Conservation (phyloP, 768 basidiomycete species). For the Hirschioporus abietinus region DNA sequence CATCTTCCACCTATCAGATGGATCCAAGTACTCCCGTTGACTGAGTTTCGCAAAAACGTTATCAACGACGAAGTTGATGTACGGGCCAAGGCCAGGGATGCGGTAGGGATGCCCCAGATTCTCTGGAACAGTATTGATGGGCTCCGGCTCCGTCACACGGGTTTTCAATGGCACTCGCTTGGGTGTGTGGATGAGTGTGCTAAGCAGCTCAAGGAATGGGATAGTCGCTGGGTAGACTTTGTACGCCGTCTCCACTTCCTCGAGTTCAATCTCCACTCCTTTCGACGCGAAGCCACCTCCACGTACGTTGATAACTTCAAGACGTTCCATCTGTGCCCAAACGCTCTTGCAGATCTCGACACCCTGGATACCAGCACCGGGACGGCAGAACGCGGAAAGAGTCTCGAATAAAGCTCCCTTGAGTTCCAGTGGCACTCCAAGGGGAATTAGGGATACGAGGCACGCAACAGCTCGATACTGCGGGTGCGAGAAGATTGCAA, state of each 20-base stretch:
- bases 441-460: slow-evolving; percentile 69
- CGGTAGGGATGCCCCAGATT: slow-evolving; percentile 76
- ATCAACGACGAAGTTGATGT: slow-evolving; percentile 82
- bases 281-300: slow-evolving; percentile 51
- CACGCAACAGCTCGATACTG: slow-evolving; percentile 81
- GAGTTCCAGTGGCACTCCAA: slow-evolving; percentile 82
- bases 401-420: slow-evolving; percentile 84
- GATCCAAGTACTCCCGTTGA: slow-evolving; percentile 66
- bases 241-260: slow-evolving; percentile 77
- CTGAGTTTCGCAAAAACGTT: slow-evolving; percentile 79
- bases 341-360: slow-evolving; percentile 78
- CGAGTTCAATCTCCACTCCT: slow-evolving; percentile 83
- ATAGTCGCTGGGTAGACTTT: slow-evolving; percentile 84
- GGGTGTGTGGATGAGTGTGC: slow-evolving; percentile 77
- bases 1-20: slow-evolving; percentile 79
- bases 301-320: slow-evolving; percentile 79
- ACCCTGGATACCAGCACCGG: slow-evolving; percentile 67
- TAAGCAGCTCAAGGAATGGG: slow-evolving; percentile 79
- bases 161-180: slow-evolving; percentile 63
- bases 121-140: slow-evolving; percentile 75
- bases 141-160: slow-evolving; percentile 50
- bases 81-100: slow-evolving; percentile 74
- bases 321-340: slow-evolving; percentile 79
- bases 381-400: slow-evolving; percentile 75
- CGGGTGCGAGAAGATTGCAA: slow-evolving; percentile 68